A percentile compares a stretch with the other conserved stretches of the same genome.
These are phyloP conservation scores for Cucumis cinereus DNA, from an alignment of 306 rosid species.

Conservation along the genomic window DNA sequence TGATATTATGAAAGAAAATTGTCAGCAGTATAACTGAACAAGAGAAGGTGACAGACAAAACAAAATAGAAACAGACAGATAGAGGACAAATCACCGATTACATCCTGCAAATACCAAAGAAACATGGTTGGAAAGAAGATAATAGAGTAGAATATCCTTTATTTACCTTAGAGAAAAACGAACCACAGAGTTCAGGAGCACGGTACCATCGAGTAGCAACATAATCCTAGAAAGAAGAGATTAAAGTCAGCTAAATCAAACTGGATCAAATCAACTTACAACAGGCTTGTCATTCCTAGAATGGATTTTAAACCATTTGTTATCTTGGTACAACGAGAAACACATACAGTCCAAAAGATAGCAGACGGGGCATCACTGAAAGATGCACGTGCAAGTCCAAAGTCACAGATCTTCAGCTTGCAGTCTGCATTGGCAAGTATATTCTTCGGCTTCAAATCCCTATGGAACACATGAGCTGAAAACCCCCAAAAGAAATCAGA, in stretches of 20 bases:
- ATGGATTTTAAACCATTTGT: background rate
- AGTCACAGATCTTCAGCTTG: conserved; percentile 60
- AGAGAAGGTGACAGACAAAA: background rate
- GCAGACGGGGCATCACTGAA: conserved; percentile 48
- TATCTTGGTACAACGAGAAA: background rate
- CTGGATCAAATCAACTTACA: background rate
- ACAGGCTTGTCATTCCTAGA: background rate
- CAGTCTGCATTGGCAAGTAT: conserved; percentile 71
- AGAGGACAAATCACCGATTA: background rate
- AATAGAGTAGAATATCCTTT: background rate
- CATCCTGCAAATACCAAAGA: background rate
- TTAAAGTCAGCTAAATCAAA: background rate
- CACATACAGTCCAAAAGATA: conserved; percentile 59
- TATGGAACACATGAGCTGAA: conserved; percentile 47
- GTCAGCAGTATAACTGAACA: background rate
- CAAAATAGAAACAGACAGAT: background rate
- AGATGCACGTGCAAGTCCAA: conserved; percentile 58
- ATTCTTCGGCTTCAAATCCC: conserved; percentile 64
- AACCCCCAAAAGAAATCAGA: conserved; percentile 5
- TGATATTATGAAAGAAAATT: background rate
- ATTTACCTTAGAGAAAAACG: conserved; percentile 53
- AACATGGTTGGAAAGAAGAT: background rate
- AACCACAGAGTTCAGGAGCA: conserved; percentile 72
- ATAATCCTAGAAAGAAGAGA: conserved; percentile 37
- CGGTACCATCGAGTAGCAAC: conserved; percentile 75